A percentile compares a stretch with the other conserved stretches of the same genome.
Evolutionary conservation across 257 asterid genomes (phyloP).

Genomic region (Verbascum thapsus): DNA sequence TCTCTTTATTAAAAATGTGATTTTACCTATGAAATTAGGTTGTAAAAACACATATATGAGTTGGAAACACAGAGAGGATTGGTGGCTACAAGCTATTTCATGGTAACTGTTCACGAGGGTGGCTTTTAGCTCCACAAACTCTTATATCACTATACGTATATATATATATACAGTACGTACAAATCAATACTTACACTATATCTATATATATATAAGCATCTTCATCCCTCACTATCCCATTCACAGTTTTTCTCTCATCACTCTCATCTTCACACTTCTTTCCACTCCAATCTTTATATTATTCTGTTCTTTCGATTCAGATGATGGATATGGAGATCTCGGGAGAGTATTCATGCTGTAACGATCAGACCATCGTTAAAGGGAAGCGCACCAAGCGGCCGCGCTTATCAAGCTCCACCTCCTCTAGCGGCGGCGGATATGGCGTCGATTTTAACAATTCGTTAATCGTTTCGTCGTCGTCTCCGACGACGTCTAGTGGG

Average conservation of each 20-base stretch:
- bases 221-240: conserved; percentile 43
- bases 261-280: conserved; percentile 46
- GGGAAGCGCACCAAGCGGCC: conserved; percentile 66
- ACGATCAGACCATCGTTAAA: conserved; percentile 53
- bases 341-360: conserved; percentile 50
- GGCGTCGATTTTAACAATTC: conserved; percentile 33
- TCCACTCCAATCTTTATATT: conserved; percentile 23
- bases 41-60: background rate
- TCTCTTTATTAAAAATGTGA: too few relatives aligned
- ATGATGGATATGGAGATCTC: conserved; percentile 39
- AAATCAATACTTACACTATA: conserved; percentile 5
- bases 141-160: background rate
- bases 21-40: background rate
- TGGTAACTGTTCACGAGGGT: conserved; percentile 35
- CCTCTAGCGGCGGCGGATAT: conserved; percentile 43
- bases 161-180: background rate
- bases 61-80: too few relatives aligned
- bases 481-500: conserved; percentile 46
- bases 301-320: background rate
- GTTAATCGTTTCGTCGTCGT: conserved; percentile 26
- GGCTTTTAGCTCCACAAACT: conserved; percentile 37
- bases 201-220: background rate
- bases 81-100: background rate
- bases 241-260: conserved; percentile 37
- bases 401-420: conserved; percentile 55